phyloP scores from a whole-genome alignment of 2,329 filamentous ascomycete species.

The Alternaria consortialis region DNA sequence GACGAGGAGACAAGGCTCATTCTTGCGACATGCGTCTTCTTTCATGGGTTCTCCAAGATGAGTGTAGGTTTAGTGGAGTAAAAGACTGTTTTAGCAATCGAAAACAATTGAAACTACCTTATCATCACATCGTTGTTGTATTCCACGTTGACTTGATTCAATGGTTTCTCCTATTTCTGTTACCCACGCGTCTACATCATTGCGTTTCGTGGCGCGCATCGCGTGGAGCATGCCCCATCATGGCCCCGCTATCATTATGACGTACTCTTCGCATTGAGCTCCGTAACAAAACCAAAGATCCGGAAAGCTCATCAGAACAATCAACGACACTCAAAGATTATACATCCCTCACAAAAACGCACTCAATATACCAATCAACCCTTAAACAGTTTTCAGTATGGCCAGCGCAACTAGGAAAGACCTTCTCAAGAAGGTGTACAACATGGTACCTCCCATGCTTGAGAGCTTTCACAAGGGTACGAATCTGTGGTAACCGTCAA shows the following conservation, averaged over 20 bases:
- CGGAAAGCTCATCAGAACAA: conserved; percentile 13
- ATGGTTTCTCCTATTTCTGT: not conserved
- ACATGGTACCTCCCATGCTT: conserved; percentile 93
- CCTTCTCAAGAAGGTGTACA: conserved; percentile 81
- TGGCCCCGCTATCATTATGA: conserved; percentile 34
- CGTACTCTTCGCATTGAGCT: conserved; percentile 20
- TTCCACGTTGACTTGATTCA: not conserved
- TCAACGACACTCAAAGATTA: conserved; percentile 5
- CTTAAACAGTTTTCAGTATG: conserved; percentile 41
- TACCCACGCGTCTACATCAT: conserved; percentile 2
- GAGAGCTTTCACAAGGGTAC: conserved; percentile 95
- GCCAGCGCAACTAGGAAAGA: conserved; percentile 72
- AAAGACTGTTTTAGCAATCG: conserved; percentile 20
- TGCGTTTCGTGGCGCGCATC: conserved; percentile 27
- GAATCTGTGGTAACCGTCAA: not conserved
- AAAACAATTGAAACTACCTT: conserved; percentile 6
- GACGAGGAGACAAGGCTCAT: conserved; percentile 2
- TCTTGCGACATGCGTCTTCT: conserved; percentile 5
- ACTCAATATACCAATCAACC: not conserved
- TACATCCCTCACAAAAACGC: not conserved
- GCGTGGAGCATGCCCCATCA: conserved; percentile 13
- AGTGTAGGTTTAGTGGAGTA: conserved; percentile 12
- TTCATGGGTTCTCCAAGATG: conserved; percentile 4
- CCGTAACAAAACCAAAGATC: conserved; percentile 21
- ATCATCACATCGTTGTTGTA: not conserved